Base-by-base conservation (phyloP, 1,139 yeast genomes). In the Geotrichum aggregatum region DNA sequence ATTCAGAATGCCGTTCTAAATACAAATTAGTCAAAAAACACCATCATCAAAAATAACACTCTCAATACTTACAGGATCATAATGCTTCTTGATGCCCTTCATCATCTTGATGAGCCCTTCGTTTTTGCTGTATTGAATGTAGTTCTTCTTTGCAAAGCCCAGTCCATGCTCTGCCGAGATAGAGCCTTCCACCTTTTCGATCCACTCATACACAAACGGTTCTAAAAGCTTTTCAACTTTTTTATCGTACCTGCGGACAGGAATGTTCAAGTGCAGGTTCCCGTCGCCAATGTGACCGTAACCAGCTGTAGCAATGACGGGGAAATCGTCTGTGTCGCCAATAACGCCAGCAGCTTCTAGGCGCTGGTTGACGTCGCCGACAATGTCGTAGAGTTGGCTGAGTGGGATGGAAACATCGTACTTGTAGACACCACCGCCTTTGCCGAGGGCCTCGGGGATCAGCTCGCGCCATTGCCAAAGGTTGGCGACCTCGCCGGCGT, bases 211-310 rank as follows among this genome's bases (percentile, higher is more conserved):
- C 28, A 92, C 92, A 71, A 84, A 91, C 40, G 98, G 98, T 70
- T 92, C 98, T 58, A 92, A 76, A 1, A 77, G 79, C 52, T 77
- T 72, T 71, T 91, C 98, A 53, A 91, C 84, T 33, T 75, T 77
- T 67, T 86, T 84, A 60, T 78, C 77, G 70, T 91, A 91, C 62
- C 81, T 77, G 66, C 96, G 79, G n/a, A 88, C 95, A 46, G 94
- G 83, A 49, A 91, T 94, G 66, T 92, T 91, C 66, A 92, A 78
- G 67, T 91, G 98, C 63, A 91, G 76, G 71, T 91, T 91, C 50
- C 98, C 97, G 66, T 91, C 98, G 54, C 98, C 98, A 64, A 91
- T 77, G 65, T 91, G 98, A 22, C 98, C 98, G 63, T 91, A 92
- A 1, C 98, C 98, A 58, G 89, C 82, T 3, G 94, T 95, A 55